Base-by-base conservation (phyloP, 108 stramenopile species). In the Pseudonitzschia pungens region DNA sequence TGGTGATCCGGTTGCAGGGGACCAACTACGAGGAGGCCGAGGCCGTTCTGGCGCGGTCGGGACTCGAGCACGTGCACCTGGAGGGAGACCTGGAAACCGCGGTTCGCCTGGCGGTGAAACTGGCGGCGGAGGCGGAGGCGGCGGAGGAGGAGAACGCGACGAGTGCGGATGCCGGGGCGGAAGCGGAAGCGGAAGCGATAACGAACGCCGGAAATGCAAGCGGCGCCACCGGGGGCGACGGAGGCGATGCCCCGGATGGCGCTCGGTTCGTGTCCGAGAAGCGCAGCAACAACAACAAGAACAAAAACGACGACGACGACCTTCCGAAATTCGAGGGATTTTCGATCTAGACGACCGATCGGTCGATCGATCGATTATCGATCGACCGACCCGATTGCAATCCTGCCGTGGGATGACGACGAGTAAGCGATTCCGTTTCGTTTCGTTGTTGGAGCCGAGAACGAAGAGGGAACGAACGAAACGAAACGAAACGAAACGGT, bases 31-130 rank as follows among this genome's bases (percentile, higher is more conserved):
- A 95, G 31, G 71, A 84, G 55, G 97, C 91, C 73, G 92, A 93
- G 78, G 74, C 87, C 55, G 69, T 97, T 73, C 82, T 97, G 67
- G 32, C 59, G 28, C 11, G 31, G 31, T 15, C 1, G 5, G 26
- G 15, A 0, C 81, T 88, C n/a, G 87, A 81, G 68, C 55, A 74
- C 42, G 84, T 89, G 71, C 81, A 83, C 50, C 27, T 84, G 40
- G 87, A 86, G 21, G 83, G 96, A 53, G 93, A 96, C 83, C 84
- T 98, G 76, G 97, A 96, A 22, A 95, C 96, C 62, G 97, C 97
- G 12, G 96, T 96, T 24, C 58, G 52, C 21, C 96, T 94, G 86
- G 97, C 97, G 0, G 97, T 98, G 15, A 86, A 83, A 22, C 84
- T 90, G 20, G 92, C 89, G 20, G 86, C 90, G 33, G 59, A 8